A percentile compares a stretch with the other conserved stretches of the same genome.
These are phyloP conservation scores for Parathielavia appendiculata DNA, from an alignment of 495 filamentous ascomycete genomes.

Conservation along the genomic window DNA sequence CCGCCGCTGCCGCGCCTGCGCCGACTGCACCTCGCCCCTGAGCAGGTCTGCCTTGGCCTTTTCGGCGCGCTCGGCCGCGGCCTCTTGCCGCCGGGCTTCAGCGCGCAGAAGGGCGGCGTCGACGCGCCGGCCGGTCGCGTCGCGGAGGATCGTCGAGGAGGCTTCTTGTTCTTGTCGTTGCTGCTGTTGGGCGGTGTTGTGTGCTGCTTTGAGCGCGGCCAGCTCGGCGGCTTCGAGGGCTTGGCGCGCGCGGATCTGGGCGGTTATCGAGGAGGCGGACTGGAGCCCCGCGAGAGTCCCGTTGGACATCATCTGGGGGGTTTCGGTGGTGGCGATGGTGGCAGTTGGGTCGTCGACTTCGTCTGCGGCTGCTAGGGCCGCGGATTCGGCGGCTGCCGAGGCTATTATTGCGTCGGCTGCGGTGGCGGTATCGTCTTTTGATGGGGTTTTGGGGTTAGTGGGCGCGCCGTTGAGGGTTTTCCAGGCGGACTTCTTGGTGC, in stretches of 20 bases:
- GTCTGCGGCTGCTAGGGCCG: constrained; percentile 48
- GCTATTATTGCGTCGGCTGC: constrained; percentile 81
- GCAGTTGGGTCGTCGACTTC: constrained; percentile 32
- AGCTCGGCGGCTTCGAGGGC: constrained; percentile 47
- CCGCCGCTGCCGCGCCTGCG: constrained; percentile 47
- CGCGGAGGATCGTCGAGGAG: constrained; percentile 50
- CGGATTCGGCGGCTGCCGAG: constrained; percentile 61
- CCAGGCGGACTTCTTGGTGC: constrained; percentile 73
- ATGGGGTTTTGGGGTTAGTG: constrained; percentile 6
- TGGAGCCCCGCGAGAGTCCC: constrained; percentile 85
- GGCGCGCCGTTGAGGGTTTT: constrained; percentile 57
- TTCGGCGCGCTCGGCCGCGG: constrained; percentile 64
- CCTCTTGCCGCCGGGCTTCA: constrained; percentile 67
- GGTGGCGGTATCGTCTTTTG: constrained; percentile 24
- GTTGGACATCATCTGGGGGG: constrained; percentile 61
- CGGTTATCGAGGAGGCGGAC: constrained; percentile 70
- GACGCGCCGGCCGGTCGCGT: constrained; percentile 86
- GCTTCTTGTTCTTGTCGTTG: constrained; percentile 30
- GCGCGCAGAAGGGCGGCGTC: constrained; percentile 86
- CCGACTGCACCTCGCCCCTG: constrained; percentile 78
- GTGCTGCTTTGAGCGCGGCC: constrained; percentile 35
- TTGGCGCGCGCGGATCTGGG: constrained; percentile 56
- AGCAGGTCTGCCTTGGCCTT: constrained; percentile 56
- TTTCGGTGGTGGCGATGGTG: not conserved
- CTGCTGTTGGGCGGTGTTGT: not conserved